Base-by-base conservation (phyloP, 2,329 filamentous ascomycete genomes). In the Ilyonectria destructans region DNA sequence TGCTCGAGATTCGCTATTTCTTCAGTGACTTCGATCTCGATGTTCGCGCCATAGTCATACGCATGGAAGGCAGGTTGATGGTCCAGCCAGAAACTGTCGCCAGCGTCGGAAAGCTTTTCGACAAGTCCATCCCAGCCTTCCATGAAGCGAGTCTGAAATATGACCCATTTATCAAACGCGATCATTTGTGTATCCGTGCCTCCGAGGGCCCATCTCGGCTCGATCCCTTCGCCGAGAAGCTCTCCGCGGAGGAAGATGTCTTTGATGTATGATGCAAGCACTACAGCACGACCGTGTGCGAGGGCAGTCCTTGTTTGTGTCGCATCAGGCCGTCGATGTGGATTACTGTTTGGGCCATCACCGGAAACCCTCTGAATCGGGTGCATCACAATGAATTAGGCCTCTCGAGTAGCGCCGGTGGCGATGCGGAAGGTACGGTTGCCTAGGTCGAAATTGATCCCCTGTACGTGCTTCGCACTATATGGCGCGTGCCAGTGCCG, bases 321-420 rank as follows among this genome's bases (percentile, higher is more conserved):
- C 21, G 37, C 23, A 7, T 58, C 17, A 35, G 33, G 9, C 33
- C 33, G 33, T 58, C 55, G 37, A 58, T 45, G 37, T 13, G 37
- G 55, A 43, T 29, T 26, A 43, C 37, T 37, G 21, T 26, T 45
- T 35, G 5, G 33, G 33, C 33, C 5, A 35, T 35, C 5, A 35
- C 33, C 33, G 9, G 35, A 10, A 43, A 26, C 35, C 23, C 33
- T 43, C 55, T 45, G 37, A 26, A 55, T 46, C 8, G 59, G 59
- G 29, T 62, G 59, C 59, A 62, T 62, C 12, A 56, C 49, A 31
- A 62, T 55, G 51, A 62, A 62, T 49, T 49, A 62, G 8, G 33
- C n/a, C 40, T 62, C 59, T 23, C 59, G 49, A 26, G 49, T 55
- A 17, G 59, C 59, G 23, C 48, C 49, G 19, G 49, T 43, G n/a